Conservation (phyloP, 345 rosid species). For the Brassica carinata region DNA sequence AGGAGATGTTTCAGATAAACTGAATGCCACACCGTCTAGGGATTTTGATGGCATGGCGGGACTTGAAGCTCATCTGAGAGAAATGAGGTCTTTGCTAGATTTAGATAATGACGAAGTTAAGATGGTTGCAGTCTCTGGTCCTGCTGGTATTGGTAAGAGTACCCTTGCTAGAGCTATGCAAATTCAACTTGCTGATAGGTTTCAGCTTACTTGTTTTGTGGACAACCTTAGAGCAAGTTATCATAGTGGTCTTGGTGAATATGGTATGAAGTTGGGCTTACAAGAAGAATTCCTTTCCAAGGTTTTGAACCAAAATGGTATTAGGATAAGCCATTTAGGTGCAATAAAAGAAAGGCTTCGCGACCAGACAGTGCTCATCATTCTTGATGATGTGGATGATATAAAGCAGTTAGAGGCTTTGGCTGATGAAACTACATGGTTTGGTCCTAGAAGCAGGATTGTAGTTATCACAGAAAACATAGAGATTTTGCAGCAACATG, state of each 20-base stretch:
- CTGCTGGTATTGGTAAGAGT: constrained; percentile 20
- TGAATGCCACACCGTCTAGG: neutral
- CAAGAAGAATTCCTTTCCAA: constrained; percentile 13
- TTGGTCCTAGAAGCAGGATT: constrained; percentile 29
- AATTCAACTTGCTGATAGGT: neutral
- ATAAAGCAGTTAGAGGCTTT: constrained; percentile 1
- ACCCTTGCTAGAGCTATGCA: constrained; percentile 25
- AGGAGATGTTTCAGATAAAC: neutral
- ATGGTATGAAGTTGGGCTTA: neutral
- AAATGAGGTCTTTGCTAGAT: neutral
- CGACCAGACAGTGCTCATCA: constrained; percentile 6
- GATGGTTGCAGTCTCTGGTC: constrained; percentile 17
- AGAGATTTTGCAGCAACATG: constrained; percentile 16
- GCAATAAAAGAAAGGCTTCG: neutral
- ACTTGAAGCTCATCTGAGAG: neutral
- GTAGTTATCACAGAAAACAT: constrained; percentile 17
- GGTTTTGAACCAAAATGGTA: neutral
- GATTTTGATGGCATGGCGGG: constrained; percentile 20
- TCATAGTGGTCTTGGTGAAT: neutral
- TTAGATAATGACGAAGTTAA: neutral
- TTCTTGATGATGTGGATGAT: constrained; percentile 24
- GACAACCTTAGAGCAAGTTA: neutral
- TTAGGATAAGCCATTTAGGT: neutral
- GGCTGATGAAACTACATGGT: neutral
- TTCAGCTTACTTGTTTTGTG: constrained; percentile 7